Percentiles rank a stretch among this genome's conserved stretches.
These are phyloP conservation scores for Komagataella phaffii DNA, from an alignment of 805 yeast species.

Conservation along the genomic window DNA sequence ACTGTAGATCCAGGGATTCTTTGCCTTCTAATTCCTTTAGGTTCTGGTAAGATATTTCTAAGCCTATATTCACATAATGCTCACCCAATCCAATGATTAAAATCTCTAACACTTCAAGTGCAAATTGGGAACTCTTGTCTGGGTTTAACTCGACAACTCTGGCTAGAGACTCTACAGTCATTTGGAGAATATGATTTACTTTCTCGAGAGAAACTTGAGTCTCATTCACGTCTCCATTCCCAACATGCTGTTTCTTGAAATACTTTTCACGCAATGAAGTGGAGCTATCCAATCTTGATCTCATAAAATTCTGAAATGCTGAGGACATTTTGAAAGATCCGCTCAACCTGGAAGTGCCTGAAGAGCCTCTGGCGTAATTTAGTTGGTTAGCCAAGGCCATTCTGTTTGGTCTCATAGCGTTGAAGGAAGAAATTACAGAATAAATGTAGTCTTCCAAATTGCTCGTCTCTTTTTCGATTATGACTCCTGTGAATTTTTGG, in stretches of 20 bases:
- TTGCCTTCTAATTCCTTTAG: conserved; percentile 10
- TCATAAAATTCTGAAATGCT: conserved; percentile 30
- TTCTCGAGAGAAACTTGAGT: conserved; percentile 23
- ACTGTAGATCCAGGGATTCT: conserved; percentile 25
- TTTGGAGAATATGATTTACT: conserved; percentile 53
- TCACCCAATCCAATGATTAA: conserved; percentile 59
- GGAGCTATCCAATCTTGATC: conserved; percentile 31
- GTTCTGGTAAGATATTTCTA: conserved; percentile 48
- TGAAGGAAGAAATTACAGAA: conserved; percentile 22
- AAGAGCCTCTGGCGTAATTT: not conserved
- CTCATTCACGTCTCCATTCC: not conserved
- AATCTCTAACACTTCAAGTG: conserved; percentile 54
- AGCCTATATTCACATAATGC: conserved; percentile 58
- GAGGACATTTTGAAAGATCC: conserved; percentile 13
- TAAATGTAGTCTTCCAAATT: conserved; percentile 43
- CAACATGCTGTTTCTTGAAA: conserved; percentile 6
- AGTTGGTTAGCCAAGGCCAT: not conserved
- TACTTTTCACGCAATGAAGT: conserved; percentile 17
- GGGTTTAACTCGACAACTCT: conserved; percentile 67
- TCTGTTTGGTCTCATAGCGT: not conserved
- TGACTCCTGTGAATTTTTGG: conserved; percentile 50
- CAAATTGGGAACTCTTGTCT: conserved; percentile 41
- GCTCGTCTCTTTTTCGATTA: conserved; percentile 55
- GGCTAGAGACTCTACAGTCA: conserved; percentile 66
- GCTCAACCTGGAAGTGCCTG: not conserved